A percentile compares a stretch with the other conserved stretches of the same genome.
Evolutionary conservation across 2,329 filamentous ascomycete genomes (phyloP).

Genomic region (Verticillium albo-atrum): DNA sequence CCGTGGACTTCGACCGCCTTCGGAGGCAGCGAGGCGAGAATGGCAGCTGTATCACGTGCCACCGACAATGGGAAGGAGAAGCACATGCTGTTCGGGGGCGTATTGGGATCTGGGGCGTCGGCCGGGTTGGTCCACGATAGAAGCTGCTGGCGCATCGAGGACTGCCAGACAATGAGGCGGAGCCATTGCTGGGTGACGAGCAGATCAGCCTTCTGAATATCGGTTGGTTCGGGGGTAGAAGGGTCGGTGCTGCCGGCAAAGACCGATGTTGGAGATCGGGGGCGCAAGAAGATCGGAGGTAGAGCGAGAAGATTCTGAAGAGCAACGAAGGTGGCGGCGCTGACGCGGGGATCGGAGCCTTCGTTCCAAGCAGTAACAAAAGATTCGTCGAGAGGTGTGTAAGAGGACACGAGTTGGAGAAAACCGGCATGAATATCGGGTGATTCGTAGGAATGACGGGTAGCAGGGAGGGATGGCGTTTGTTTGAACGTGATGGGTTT

Average conservation of each 20-base stretch:
- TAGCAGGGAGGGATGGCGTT: slow-evolving; percentile 51
- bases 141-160: slow-evolving; percentile 61
- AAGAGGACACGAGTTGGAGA: slow-evolving; percentile 55
- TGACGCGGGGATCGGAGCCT: slow-evolving; percentile 32
- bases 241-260: slow-evolving; percentile 22
- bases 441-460: slow-evolving; percentile 46
- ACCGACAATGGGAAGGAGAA: slow-evolving; percentile 59
- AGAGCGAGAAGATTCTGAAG: slow-evolving; percentile 27
- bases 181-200: slow-evolving; percentile 69
- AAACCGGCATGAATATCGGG: slow-evolving; percentile 53
- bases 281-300: slow-evolving; percentile 24
- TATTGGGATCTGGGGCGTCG: slow-evolving; percentile 22
- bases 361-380: slow-evolving; percentile 64
- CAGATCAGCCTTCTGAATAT: slow-evolving; percentile 65
- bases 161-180: slow-evolving; percentile 67
- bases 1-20: slow-evolving; percentile 41
- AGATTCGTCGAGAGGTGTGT: slow-evolving; percentile 57
- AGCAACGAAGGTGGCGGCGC: slow-evolving; percentile 26
- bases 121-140: slow-evolving; percentile 43
- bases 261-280: slow-evolving; percentile 14
- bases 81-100: slow-evolving; percentile 54
- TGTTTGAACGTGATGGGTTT: slow-evolving; percentile 58
- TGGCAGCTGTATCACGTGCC: slow-evolving; percentile 49
- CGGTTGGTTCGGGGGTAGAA: slow-evolving; percentile 39
- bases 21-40: slow-evolving; percentile 34